Percentiles rank a stretch among this genome's conserved stretches.
These are phyloP conservation scores for Euphorbia peplus DNA, from an alignment of 345 rosid genomes.

Conservation along the genomic window DNA sequence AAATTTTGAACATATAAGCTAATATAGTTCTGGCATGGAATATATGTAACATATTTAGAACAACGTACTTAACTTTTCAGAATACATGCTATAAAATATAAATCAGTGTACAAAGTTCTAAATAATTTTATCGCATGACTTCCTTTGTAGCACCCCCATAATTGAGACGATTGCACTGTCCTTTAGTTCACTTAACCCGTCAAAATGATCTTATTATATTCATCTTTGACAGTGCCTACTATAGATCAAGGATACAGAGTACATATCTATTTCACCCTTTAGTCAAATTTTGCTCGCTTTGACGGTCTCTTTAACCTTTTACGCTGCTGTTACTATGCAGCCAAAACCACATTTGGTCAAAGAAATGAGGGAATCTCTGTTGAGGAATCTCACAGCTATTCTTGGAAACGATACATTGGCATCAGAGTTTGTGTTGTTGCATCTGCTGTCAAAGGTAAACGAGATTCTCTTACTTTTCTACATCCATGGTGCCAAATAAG, in stretches of 20 bases:
- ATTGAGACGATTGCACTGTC: too few relatives aligned
- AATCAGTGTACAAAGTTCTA: too few relatives aligned
- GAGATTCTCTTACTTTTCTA: neutral
- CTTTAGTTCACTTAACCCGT: neutral
- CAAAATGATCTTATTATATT: neutral
- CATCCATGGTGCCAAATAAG: neutral
- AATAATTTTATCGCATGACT: too few relatives aligned
- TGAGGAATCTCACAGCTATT: slow-evolving; percentile 60
- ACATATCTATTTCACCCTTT: neutral
- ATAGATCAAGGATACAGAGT: neutral
- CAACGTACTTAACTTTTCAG: too few relatives aligned
- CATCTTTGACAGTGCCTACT: neutral
- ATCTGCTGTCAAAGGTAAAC: slow-evolving; percentile 69
- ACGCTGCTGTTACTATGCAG: slow-evolving; percentile 35
- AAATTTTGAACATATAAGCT: too few relatives aligned
- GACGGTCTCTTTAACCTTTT: neutral
- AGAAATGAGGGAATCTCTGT: slow-evolving; percentile 58
- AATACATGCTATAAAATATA: too few relatives aligned
- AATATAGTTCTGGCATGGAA: too few relatives aligned
- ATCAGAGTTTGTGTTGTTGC: slow-evolving; percentile 66
- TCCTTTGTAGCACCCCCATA: slow-evolving; percentile 35
- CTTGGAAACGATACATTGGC: slow-evolving; percentile 81
- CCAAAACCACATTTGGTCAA: slow-evolving; percentile 50
- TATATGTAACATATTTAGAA: too few relatives aligned
- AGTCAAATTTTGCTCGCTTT: neutral